Percentiles rank a stretch among this genome's conserved stretches.
These are phyloP conservation scores for Closterium sp. DNA, from an alignment of 139 green algal genomes.

Conservation along the genomic window DNA sequence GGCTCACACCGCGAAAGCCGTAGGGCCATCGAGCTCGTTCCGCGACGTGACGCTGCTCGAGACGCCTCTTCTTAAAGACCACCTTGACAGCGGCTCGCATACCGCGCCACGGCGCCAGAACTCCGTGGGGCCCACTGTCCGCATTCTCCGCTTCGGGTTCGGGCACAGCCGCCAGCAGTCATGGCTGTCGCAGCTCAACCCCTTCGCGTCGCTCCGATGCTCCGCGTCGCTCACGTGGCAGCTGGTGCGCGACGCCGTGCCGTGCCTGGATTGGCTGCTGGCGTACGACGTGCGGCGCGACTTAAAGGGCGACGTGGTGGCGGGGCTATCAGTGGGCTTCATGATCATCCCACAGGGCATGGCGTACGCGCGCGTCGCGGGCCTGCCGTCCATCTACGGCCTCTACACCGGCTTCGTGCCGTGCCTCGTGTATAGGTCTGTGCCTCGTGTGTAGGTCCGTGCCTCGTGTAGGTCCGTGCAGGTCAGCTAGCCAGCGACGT, in stretches of 20 bases:
- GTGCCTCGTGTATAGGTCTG: conserved; percentile 65
- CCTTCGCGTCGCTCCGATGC: not conserved
- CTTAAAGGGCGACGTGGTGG: conserved; percentile 24
- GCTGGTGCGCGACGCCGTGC: not conserved
- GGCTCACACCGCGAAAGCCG: not conserved
- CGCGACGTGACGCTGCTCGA: not conserved
- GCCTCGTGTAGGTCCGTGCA: not conserved
- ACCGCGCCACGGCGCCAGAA: not conserved
- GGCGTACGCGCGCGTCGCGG: conserved; percentile 49
- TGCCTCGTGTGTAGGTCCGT: not conserved
- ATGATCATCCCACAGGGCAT: conserved; percentile 57
- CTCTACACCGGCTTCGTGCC: conserved; percentile 86
- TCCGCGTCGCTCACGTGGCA: not conserved
- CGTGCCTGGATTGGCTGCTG: not conserved
- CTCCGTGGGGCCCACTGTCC: not conserved
- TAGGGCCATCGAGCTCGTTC: not conserved
- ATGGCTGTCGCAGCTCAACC: not conserved
- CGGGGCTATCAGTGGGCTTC: conserved; percentile 52
- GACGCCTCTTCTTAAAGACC: not conserved
- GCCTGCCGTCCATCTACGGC: conserved; percentile 65
- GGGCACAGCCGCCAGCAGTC: not conserved
- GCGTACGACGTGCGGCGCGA: conserved; percentile 7
- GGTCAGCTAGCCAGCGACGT: not conserved
- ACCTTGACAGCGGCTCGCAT: not conserved
- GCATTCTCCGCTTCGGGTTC: not conserved